Evolutionary conservation across 768 basidiomycete genomes (phyloP), one percentile per base, ranked within the genome.

Genomic region (Mycena galopus): DNA sequence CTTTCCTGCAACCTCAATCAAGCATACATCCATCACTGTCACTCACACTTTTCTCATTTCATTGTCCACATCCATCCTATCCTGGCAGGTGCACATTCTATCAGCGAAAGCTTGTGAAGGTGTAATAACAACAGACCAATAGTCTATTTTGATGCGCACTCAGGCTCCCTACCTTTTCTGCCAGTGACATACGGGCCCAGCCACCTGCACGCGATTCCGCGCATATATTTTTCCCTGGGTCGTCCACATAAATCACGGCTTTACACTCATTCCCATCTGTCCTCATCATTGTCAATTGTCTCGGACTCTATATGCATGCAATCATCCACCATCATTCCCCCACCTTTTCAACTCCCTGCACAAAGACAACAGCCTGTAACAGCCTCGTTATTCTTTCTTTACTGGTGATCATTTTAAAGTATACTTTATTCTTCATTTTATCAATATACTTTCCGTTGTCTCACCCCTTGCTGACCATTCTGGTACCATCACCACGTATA

Each of bases 341-440:
- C 85, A 84, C 83, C 81, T 78, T 79, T 84, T 78, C 81, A 81
- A 77, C 79, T 77, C 85, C 84, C 84, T 84, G 85, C 85, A 87
- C 83, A 83, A 86, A 85, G 84, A 84, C 86, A 84, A 89, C 87
- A 88, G 83, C 85, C 82, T 85, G 72, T 73, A 75, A 42, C 63
- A 72, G 82, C 79, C 82, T 82, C 83, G 81, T 79, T 84, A 85
- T 80, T 80, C 80, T 78, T 78, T 80, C 80, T 81, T 78, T 75
- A 82, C 77, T 83, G 82, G 87, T 87, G 85, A 88, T 89, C 86
- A 84, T 83, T 85, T 79, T 90, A 86, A 86, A 89, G 86, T 90
- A 89, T 91, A 91, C 89, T 86, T 94, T 94, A 94, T 94, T 93
- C 88, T 89, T 92, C 91, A 92, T 85, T 87, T 93, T 92, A 93